These are phyloP conservation scores for Glycine latifolia DNA, from an alignment of 306 rosid species.

Conservation along the genomic window DNA sequence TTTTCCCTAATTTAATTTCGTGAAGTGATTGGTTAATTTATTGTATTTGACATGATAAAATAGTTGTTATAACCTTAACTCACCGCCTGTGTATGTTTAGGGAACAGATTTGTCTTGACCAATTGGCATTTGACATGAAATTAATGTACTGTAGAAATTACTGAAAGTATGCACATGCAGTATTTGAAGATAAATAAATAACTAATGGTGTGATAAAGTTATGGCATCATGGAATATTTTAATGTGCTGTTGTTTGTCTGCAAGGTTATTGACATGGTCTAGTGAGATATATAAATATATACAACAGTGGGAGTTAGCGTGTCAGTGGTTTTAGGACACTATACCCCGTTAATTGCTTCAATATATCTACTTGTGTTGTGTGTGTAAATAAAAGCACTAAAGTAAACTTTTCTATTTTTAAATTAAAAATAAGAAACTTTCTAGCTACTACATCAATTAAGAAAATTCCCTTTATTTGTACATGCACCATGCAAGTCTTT, in stretches of 20 bases:
- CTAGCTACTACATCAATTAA: not conserved
- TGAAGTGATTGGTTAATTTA: conserved; percentile 7
- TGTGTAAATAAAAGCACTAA: not conserved
- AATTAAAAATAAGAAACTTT: not conserved
- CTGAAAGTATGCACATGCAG: conserved; percentile 41
- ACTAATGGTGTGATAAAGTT: conserved; percentile 43
- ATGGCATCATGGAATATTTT: conserved; percentile 44
- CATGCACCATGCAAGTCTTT: not conserved
- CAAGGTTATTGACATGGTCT: conserved; percentile 20
- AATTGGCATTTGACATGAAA: conserved; percentile 36
- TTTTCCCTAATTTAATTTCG: not conserved
- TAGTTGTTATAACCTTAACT: not conserved
- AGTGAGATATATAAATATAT: not conserved
- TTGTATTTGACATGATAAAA: conserved; percentile 27
- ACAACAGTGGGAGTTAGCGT: conserved; percentile 22
- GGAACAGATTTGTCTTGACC: conserved; percentile 45
- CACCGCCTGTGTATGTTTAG: conserved; percentile 16
- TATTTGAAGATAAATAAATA: conserved; percentile 28
- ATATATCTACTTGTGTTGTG: not conserved
- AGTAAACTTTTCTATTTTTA: not conserved
- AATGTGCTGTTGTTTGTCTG: conserved; percentile 28
- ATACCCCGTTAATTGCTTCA: conserved; percentile 6
- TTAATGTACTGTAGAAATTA: conserved; percentile 9
- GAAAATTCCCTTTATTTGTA: not conserved
- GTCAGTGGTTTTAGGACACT: conserved; percentile 36